Conservation (phyloP, 306 rosid genomes). For the Trifolium fragiferum region DNA sequence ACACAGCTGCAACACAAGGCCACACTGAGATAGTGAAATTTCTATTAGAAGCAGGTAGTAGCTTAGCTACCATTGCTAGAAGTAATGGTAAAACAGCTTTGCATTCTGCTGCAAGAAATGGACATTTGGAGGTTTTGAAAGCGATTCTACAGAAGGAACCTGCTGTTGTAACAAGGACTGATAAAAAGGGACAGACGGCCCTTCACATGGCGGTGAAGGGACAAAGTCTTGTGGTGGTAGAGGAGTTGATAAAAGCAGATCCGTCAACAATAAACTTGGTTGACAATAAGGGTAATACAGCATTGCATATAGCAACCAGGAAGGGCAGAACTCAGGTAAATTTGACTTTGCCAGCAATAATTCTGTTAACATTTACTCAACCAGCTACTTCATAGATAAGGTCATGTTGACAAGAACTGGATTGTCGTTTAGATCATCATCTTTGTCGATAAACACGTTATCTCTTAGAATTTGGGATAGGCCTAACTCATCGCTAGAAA, state of each 20-base stretch:
- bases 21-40: slow-evolving; percentile 73
- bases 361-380: slow-evolving; percentile 21
- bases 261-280: slow-evolving; percentile 70
- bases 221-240: slow-evolving; percentile 76
- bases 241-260: slow-evolving; percentile 70
- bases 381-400: background rate
- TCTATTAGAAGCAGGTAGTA: slow-evolving; percentile 81
- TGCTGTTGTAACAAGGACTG: slow-evolving; percentile 58
- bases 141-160: slow-evolving; percentile 77
- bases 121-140: slow-evolving; percentile 77
- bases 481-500: background rate
- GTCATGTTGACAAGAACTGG: slow-evolving; percentile 11
- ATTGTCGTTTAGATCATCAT: slow-evolving; percentile 21
- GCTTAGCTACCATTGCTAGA: slow-evolving; percentile 82
- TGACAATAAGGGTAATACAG: slow-evolving; percentile 81
- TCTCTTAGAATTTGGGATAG: background rate
- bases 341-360: background rate
- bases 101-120: slow-evolving; percentile 97
- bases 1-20: slow-evolving; percentile 97
- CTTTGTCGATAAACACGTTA: background rate
- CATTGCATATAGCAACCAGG: slow-evolving; percentile 86
- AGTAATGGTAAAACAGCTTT: slow-evolving; percentile 91
- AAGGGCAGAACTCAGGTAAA: slow-evolving; percentile 87
- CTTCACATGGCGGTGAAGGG: slow-evolving; percentile 99
- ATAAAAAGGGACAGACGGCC: slow-evolving; percentile 95